Conservation (phyloP, 2,329 filamentous ascomycete species). For the Nothopassalora personata region DNA sequence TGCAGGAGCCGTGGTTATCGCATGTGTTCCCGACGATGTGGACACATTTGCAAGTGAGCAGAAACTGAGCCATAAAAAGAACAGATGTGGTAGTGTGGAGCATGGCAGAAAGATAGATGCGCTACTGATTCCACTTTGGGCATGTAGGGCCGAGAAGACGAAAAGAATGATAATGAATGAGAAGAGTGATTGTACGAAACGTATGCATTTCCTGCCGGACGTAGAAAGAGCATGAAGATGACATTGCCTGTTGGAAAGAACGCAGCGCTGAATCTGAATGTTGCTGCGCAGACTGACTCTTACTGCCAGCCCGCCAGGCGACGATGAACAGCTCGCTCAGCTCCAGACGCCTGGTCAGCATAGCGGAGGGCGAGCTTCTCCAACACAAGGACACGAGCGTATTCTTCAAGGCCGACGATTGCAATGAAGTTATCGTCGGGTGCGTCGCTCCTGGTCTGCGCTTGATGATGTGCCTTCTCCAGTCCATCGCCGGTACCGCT, state of each 20-base stretch:
- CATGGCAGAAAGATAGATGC: not conserved
- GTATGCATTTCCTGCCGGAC: too few species aligned
- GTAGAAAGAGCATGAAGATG: not conserved
- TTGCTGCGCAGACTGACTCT: not conserved
- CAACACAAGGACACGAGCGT: not conserved
- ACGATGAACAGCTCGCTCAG: not conserved
- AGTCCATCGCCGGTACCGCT: conserved; percentile 1
- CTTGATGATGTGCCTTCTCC: not conserved
- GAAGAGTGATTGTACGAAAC: not conserved
- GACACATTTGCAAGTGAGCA: not conserved
- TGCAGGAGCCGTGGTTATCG: not conserved
- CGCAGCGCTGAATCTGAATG: too few species aligned
- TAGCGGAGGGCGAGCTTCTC: not conserved
- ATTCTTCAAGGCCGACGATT: not conserved
- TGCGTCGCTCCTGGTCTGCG: not conserved
- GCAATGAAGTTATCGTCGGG: not conserved
- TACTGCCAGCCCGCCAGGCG: not conserved
- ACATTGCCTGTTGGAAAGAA: not conserved
- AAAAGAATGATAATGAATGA: not conserved
- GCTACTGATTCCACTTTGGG: not conserved
- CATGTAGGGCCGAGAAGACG: not conserved
- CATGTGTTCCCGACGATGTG: not conserved
- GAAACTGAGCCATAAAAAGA: not conserved
- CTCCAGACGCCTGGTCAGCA: not conserved
- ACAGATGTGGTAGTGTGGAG: not conserved